Conservation (phyloP, 2,329 filamentous ascomycete genomes). For the Ceratocystis alfenasii region DNA sequence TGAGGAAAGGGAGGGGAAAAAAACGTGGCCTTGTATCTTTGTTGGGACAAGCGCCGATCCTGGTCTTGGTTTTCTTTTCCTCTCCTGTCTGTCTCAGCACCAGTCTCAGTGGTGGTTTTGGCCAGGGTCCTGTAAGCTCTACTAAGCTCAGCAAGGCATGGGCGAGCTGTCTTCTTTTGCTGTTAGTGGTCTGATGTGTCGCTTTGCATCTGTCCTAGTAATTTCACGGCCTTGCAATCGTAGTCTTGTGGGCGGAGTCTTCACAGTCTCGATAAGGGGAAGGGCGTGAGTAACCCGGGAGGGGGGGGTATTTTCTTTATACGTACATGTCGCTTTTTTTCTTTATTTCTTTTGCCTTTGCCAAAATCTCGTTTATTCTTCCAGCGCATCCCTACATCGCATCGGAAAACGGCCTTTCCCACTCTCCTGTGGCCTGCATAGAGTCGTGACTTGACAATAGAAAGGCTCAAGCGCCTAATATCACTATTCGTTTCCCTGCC, state of each 20-base stretch:
- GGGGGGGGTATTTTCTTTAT: no score
- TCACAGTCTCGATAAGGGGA: neutral
- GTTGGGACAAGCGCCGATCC: neutral
- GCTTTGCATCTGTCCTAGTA: neutral
- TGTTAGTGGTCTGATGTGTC: neutral
- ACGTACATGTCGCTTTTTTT: no score
- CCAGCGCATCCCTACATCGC: no score
- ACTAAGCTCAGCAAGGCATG: neutral
- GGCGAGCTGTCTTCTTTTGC: no score
- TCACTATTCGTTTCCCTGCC: neutral
- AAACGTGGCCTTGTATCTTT: slow-evolving; percentile 6
- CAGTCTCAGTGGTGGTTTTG: slow-evolving; percentile 6
- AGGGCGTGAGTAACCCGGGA: neutral
- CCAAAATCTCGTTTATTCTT: no score
- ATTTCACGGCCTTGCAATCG: neutral
- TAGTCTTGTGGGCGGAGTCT: neutral
- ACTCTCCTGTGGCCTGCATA: neutral
- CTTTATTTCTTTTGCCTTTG: no score
- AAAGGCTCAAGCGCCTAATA: neutral
- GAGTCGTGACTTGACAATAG: neutral
- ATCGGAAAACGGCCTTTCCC: neutral
- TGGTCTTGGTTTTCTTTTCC: neutral
- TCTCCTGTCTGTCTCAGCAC: neutral
- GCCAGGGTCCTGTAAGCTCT: slow-evolving; percentile 2
- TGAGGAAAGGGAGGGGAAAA: neutral